Evolutionary conservation across 1,284 basidiomycete genomes (phyloP).

Genomic region (Anthracocystis walkeri): DNA sequence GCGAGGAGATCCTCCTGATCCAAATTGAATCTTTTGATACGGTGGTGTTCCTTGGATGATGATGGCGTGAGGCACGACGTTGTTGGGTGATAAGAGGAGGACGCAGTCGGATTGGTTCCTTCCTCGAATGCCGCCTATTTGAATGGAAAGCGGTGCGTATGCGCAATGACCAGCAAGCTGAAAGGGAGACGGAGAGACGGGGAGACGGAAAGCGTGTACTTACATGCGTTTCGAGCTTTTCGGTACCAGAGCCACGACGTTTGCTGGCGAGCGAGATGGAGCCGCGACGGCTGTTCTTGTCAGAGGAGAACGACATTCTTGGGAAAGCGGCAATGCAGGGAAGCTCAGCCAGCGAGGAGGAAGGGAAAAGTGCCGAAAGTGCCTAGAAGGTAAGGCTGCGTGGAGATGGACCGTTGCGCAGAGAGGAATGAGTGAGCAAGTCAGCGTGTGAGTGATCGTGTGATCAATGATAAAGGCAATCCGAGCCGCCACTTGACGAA

Average conservation of each 20-base stretch:
- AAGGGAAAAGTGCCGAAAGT: background rate
- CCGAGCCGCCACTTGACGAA: background rate
- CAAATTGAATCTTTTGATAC: background rate
- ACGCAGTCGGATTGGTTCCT: background rate
- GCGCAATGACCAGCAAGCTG: background rate
- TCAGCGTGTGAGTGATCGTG: background rate
- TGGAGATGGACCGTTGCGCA: background rate
- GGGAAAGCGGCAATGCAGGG: background rate
- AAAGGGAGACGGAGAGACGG: background rate
- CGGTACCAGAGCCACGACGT: constrained; percentile 60
- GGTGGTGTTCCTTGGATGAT: background rate
- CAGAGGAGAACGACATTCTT: constrained; percentile 49
- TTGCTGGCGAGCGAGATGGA: constrained; percentile 47
- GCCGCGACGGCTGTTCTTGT: constrained; percentile 43
- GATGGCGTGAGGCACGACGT: background rate
- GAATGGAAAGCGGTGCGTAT: background rate
- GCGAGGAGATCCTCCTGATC: background rate
- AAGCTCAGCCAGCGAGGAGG: background rate
- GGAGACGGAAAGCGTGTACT: constrained; percentile 13
- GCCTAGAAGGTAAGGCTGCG: background rate
- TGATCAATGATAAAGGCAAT: background rate
- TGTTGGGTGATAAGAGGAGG: background rate
- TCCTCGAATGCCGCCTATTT: background rate
- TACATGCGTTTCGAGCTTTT: constrained; percentile 60
- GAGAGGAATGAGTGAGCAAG: constrained; percentile 2